These are phyloP conservation scores for Odonthalia washingtoniensis DNA, from an alignment of 31 red algal species.

Conservation along the genomic window DNA sequence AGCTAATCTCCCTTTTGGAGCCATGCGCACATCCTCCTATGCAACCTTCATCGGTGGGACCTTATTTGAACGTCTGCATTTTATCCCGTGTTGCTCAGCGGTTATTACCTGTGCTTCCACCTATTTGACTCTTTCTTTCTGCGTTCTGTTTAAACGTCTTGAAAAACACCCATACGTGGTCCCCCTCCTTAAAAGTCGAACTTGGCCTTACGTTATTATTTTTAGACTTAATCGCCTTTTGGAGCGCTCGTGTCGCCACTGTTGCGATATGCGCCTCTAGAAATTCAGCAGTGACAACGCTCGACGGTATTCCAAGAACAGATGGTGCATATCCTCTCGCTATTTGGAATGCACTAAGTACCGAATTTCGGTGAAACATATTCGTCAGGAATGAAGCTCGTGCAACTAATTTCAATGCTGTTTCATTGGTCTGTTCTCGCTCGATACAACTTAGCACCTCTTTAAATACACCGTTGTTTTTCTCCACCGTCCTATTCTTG, in stretches of 20 bases:
- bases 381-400: slow-evolving; percentile 14
- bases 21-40: slow-evolving; percentile 25
- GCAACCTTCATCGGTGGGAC: slow-evolving; percentile 17
- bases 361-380: background rate
- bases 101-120: slow-evolving; percentile 2
- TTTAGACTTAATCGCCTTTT: slow-evolving; percentile 7
- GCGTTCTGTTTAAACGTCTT: slow-evolving; percentile 51
- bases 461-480: slow-evolving; percentile 1
- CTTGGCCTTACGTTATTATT: background rate
- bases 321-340: slow-evolving; percentile 31
- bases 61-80: background rate
- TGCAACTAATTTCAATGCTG: background rate
- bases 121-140: slow-evolving; percentile 26
- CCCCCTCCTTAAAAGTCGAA: background rate
- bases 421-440: background rate
- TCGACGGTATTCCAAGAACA: background rate
- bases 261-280: slow-evolving; percentile 16
- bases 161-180: slow-evolving; percentile 1
- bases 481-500: slow-evolving; percentile 14
- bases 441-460: background rate
- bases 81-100: background rate
- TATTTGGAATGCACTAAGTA: slow-evolving; percentile 32
- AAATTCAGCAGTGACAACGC: background rate
- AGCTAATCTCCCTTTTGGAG: background rate
- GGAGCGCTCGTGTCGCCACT: slow-evolving; percentile 10